These are phyloP conservation scores for Penicillium bialowiezense DNA, from an alignment of 495 filamentous ascomycete species.

Conservation along the genomic window DNA sequence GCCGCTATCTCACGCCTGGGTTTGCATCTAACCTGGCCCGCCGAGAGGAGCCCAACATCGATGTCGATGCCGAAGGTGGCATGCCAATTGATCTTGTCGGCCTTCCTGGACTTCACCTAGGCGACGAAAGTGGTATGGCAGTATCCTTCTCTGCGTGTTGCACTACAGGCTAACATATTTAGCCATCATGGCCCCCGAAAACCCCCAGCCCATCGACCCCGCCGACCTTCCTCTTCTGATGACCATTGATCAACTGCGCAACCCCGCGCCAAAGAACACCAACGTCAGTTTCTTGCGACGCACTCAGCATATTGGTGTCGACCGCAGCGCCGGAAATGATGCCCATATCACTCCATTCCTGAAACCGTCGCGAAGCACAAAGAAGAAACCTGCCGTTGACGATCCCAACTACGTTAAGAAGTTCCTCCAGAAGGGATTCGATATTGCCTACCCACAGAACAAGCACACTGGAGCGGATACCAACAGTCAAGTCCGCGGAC, in stretches of 20 bases:
- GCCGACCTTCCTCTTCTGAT: slow-evolving; percentile 78
- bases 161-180: slow-evolving; percentile 9
- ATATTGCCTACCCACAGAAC: slow-evolving; percentile 69
- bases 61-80: slow-evolving; percentile 94
- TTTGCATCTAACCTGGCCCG: slow-evolving; percentile 85
- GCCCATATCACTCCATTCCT: slow-evolving; percentile 21
- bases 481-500: slow-evolving; percentile 50
- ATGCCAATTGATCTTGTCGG: slow-evolving; percentile 96
- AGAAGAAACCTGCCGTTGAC: slow-evolving; percentile 56
- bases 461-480: slow-evolving; percentile 55
- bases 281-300: slow-evolving; percentile 90
- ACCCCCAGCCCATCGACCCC: slow-evolving; percentile 69
- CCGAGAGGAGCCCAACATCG: slow-evolving; percentile 91
- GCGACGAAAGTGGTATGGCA: slow-evolving; percentile 87
- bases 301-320: slow-evolving; percentile 91
- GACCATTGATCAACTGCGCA: slow-evolving; percentile 75
- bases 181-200: slow-evolving; percentile 79
- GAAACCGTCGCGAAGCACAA: slow-evolving; percentile 39
- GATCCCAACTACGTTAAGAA: slow-evolving; percentile 79
- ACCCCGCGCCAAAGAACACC: slow-evolving; percentile 65
- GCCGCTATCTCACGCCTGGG: slow-evolving; percentile 79
- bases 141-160: background rate
- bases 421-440: slow-evolving; percentile 81
- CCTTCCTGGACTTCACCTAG: slow-evolving; percentile 89
- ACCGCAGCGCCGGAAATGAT: slow-evolving; percentile 42